Base-by-base conservation (phyloP, 208 protist species). In the Crithidia sp. region DNA sequence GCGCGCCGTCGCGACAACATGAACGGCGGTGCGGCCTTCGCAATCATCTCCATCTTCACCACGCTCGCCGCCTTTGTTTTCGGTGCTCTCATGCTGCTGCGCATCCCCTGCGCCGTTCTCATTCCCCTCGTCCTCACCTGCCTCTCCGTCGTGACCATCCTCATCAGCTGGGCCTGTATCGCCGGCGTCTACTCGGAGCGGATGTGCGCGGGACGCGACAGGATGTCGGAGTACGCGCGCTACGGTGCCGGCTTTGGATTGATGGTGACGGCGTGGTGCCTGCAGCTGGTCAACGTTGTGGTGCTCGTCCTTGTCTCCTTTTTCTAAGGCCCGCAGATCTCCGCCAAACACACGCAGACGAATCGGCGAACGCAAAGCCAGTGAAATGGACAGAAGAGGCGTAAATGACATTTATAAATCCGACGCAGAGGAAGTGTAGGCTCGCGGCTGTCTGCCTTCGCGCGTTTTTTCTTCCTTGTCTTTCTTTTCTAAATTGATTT, bases 41-140 rank as follows among this genome's bases (percentile, higher is more conserved):
- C 77, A 53, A 74, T 87, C 66, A 64, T 84, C 72, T 82, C 85
- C 41, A 78, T 77, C 50, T 59, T 81, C 53, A 37, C 54, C 9
- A 83, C 79, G 7, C 54, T 87, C 14, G 67, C 73, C 13, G 67
- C 79, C 6, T 44, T 81, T 44, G 16, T 83, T 16, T 58, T 79
- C 2, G 68, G 59, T n/a, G 12, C 77, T 41, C 50, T 83, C 8
- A 79, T 86, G 77, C 28, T 82, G 7, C 4, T 72, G 7, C 75
- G 63, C 40, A 39, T 73, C 39, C 13, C 69, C 19, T 57, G 57
- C 52, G 55, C 76, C 2, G 72, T 68, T 5, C 6, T 81, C 37
- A 12, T 86, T 36, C 69, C 73, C 4, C 49, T 82, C 45, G 17
- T 74, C 52, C 50, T 80, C 54, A 54, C 68, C n/a, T 56, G n/a